Base-by-base conservation (phyloP, 1,284 basidiomycete genomes). In the Hymenochaete sp. region DNA sequence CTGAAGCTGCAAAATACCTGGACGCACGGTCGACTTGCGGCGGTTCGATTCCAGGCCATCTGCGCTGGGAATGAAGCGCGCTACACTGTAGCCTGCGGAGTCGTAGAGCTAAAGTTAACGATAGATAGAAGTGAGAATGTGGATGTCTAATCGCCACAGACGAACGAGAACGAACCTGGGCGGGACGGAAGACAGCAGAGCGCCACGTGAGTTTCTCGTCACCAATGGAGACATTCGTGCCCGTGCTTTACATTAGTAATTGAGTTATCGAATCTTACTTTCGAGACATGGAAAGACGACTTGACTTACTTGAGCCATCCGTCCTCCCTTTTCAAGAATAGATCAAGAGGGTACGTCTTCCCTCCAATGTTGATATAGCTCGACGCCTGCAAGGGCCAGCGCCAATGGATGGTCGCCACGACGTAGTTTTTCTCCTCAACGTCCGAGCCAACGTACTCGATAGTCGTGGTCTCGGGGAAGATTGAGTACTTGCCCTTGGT, bases 161-260 rank as follows among this genome's bases (percentile, higher is more conserved):
- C 28, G 28, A 8, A 14, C 6, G 37, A 22, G 37, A 8, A 43
- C 42, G 21, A 21, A 43, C 42, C 28, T 44, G 43, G 4, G 33
- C 21, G n/a, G 43, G 32, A 18, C 43, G 31, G 19, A 44, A 44
- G 33, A 44, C 43, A 13, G 43, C 43, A 9, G 43, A 44, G 19
- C 35, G 9, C 43, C 43, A 44, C 8, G 24, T 44, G 22, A 36
- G 38, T 4, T 22, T 11, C 4, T 37, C 24, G 14, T 38, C 33
- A 19, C 33, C 33, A 27, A 44, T 27, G 18, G 28, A 14, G 3
- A 44, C 8, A 27, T 44, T 21, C 10, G 43, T 44, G 19, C 35
- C 22, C 14, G 43, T 44, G 16, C 43, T 44, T 18, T 9, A n/a
- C n/a, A n/a, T n/a, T n/a, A n/a, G n/a, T n/a, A n/a, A n/a, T n/a